Base-by-base conservation (phyloP, 2,329 filamentous ascomycete species). In the Cladophialophora immunda region DNA sequence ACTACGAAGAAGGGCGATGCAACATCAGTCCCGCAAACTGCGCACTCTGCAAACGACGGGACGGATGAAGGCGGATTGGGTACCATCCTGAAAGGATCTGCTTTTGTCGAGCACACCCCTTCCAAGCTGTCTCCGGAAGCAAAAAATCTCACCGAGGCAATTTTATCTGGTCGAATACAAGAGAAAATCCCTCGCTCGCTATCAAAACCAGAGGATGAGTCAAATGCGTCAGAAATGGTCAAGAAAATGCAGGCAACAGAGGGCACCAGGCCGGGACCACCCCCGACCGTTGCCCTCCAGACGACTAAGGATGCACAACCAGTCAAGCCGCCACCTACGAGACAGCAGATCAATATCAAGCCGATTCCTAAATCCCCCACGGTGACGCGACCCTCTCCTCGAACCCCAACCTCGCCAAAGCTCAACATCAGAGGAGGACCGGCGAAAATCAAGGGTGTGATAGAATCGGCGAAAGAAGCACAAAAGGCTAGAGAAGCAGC, bases 21-120 rank as follows among this genome's bases (percentile, higher is more conserved):
- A 22, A 19, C 47, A 17, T 6, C 50, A 15, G 30, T 15, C 11
- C 27, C 62, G 22, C 45, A 58, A 22, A 56, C 58, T 27, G 32
- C 27, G 15, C 52, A 4, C 7, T 30, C 60, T 13, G 22, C 52
- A 45, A 53, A 56, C 9, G 52, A 62, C 56, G 64, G 27, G 5
- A 50, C 47, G 1, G 54, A 52, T 13, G 64, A 65, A 29, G 66
- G 63, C 22, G 72, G 70, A 30, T 61, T 75, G 34, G 74, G 75
- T 19, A 69, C 64, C 22, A 76, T 75, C 47, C 62, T 76, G 63
- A 76, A 76, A 67, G 75, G 74, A n/a, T 76, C 74, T 19, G 68
- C 74, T 7, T 76, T 76, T 58, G 71, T 73, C 41, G 68, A 71
- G 34, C 65, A 69, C 45, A 65, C 68, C 6, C 66, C 66, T 11